phyloP scores from a whole-genome alignment of 805 yeast genomes.

The Saccharomycopsis sp. region DNA sequence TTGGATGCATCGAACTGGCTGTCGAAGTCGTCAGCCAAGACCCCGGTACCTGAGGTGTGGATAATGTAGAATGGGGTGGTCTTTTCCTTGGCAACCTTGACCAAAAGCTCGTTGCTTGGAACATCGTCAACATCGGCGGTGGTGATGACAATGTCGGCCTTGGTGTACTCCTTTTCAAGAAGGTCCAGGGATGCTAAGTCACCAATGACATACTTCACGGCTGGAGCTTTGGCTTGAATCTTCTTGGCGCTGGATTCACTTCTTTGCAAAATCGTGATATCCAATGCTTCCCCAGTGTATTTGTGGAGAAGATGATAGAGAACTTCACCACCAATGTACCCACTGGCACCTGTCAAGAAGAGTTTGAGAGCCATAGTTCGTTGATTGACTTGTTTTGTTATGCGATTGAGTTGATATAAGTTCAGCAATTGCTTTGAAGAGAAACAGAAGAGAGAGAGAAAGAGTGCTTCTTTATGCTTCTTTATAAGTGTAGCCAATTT shows the following conservation, averaged over 20 bases:
- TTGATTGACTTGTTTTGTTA: no score
- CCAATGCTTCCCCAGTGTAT: constrained; percentile 10
- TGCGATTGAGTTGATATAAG: no score
- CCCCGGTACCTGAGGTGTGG: constrained; percentile 32
- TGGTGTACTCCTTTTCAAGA: constrained; percentile 22
- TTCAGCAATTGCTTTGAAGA: no score
- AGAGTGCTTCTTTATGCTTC: no score
- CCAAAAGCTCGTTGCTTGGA: constrained; percentile 24
- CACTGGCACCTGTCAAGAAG: constrained; percentile 29
- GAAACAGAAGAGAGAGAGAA: no score
- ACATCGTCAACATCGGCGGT: constrained; percentile 29
- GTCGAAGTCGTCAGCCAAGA: constrained; percentile 23
- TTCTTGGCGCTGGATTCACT: constrained; percentile 22
- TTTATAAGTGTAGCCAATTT: no score
- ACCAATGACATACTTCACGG: constrained; percentile 26
- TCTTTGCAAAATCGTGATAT: constrained; percentile 26
- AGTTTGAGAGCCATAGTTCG: constrained; percentile 6
- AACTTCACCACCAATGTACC: constrained; percentile 29
- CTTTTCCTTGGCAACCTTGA: constrained; percentile 23
- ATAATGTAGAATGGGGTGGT: constrained; percentile 26
- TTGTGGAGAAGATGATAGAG: constrained; percentile 24
- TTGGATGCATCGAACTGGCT: constrained; percentile 23
- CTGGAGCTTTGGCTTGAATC: constrained; percentile 10
- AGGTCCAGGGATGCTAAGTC: constrained; percentile 22
- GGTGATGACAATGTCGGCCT: constrained; percentile 28